These are phyloP conservation scores for Cryptococcus amylolentus DNA, from an alignment of 1,284 basidiomycete species.

Conservation along the genomic window DNA sequence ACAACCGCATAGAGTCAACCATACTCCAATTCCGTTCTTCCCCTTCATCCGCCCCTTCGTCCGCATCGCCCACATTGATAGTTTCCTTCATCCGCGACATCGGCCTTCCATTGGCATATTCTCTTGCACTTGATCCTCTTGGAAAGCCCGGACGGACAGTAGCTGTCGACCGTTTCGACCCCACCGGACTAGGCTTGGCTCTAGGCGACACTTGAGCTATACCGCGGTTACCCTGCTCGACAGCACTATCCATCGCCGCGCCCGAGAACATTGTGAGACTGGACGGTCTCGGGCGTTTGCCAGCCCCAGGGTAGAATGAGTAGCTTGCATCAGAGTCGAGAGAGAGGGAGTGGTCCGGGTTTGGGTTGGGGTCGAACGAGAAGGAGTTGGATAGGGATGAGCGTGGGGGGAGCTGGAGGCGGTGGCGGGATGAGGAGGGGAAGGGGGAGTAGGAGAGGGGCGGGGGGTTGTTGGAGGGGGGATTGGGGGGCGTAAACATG, in stretches of 20 bases:
- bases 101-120: constrained; percentile 4
- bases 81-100: constrained; percentile 5
- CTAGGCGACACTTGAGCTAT: constrained; percentile 31
- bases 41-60: constrained; percentile 49
- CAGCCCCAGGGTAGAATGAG: constrained; percentile 60
- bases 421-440: constrained; percentile 11
- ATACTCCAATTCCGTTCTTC: constrained; percentile 67
- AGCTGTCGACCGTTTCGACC: background rate
- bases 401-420: constrained; percentile 15
- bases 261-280: constrained; percentile 58
- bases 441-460: constrained; percentile 9
- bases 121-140: background rate
- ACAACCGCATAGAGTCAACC: constrained; percentile 90
- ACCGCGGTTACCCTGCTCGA: constrained; percentile 31
- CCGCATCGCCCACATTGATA: constrained; percentile 43
- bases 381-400: constrained; percentile 65
- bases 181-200: constrained; percentile 13
- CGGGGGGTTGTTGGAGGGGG: constrained; percentile 13
- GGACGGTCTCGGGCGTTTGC: constrained; percentile 60
- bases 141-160: background rate
- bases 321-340: constrained; percentile 58
- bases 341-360: constrained; percentile 59
- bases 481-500: constrained; percentile 30
- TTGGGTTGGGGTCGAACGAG: constrained; percentile 69
- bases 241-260: constrained; percentile 8